Conservation (phyloP, 768 basidiomycete species). For the Tylopilus plumbeoviolaceoides region DNA sequence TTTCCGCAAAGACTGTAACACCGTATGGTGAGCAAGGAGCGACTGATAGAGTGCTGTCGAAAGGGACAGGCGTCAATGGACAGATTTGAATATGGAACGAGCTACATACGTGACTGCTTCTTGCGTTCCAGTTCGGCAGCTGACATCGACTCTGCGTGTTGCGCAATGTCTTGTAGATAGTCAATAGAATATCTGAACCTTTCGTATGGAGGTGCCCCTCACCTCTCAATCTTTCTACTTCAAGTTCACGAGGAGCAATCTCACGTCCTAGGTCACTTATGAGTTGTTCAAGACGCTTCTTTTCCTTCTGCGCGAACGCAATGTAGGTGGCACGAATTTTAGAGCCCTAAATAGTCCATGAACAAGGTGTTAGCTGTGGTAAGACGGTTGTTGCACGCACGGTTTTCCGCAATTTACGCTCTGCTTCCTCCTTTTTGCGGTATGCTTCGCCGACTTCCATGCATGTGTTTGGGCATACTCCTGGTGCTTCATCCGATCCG, state of each 20-base stretch:
- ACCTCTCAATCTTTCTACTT: constrained; percentile 75
- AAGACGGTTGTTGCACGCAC: constrained; percentile 38
- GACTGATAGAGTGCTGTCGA: constrained; percentile 70
- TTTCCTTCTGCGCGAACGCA: constrained; percentile 84
- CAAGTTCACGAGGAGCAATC: constrained; percentile 59
- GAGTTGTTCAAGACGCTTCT: constrained; percentile 70
- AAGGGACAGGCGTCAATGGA: constrained; percentile 1
- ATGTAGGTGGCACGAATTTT: constrained; percentile 92
- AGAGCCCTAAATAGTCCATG: constrained; percentile 54
- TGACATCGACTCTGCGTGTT: constrained; percentile 72
- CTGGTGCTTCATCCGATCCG: constrained; percentile 85
- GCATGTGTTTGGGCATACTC: constrained; percentile 78
- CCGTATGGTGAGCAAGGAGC: constrained; percentile 66
- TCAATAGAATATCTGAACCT: not conserved
- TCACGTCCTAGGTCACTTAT: constrained; percentile 52
- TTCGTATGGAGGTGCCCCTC: not conserved
- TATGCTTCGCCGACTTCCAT: constrained; percentile 68
- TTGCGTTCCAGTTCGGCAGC: constrained; percentile 79
- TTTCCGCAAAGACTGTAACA: constrained; percentile 71
- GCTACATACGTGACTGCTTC: constrained; percentile 74
- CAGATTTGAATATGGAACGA: not conserved
- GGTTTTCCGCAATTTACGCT: constrained; percentile 74
- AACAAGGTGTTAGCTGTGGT: not conserved
- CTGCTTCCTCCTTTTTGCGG: constrained; percentile 64
- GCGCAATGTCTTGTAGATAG: constrained; percentile 60